These are phyloP conservation scores for Fraxinus nigra DNA, from an alignment of 305 asterid species.

Conservation along the genomic window DNA sequence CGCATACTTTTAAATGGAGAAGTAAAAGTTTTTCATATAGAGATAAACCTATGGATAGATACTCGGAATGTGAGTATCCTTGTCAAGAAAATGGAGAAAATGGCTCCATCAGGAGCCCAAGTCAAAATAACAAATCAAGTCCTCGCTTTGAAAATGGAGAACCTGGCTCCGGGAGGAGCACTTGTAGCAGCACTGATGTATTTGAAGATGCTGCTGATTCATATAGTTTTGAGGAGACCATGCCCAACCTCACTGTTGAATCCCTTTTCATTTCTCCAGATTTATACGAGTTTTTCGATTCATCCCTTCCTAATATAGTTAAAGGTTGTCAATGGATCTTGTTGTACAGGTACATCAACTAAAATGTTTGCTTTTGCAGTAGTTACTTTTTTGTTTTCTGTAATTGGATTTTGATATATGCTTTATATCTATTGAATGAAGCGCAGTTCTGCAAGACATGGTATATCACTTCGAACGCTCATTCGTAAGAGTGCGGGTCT, in stretches of 20 bases:
- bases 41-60: conserved; percentile 65
- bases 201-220: conserved; percentile 65
- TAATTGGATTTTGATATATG: conserved; percentile 36
- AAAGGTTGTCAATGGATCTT: conserved; percentile 90
- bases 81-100: conserved; percentile 24
- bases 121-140: conserved; percentile 18
- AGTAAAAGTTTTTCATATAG: conserved; percentile 60
- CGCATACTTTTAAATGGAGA: conserved; percentile 68
- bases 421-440: conserved; percentile 54
- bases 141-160: conserved; percentile 38
- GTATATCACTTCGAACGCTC: conserved; percentile 92
- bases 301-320: conserved; percentile 88
- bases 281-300: conserved; percentile 71
- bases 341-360: conserved; percentile 65
- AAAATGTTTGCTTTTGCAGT: background rate
- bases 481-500: conserved; percentile 55
- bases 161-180: conserved; percentile 63
- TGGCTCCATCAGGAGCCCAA: conserved; percentile 22
- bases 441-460: conserved; percentile 95
- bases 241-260: conserved; percentile 56
- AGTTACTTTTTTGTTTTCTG: conserved; percentile 8
- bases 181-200: conserved; percentile 43
- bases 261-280: conserved; percentile 67
- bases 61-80: conserved; percentile 28
- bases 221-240: conserved; percentile 42